Base-by-base conservation (phyloP, 2,329 filamentous ascomycete species). In the Colletotrichum shisoi region DNA sequence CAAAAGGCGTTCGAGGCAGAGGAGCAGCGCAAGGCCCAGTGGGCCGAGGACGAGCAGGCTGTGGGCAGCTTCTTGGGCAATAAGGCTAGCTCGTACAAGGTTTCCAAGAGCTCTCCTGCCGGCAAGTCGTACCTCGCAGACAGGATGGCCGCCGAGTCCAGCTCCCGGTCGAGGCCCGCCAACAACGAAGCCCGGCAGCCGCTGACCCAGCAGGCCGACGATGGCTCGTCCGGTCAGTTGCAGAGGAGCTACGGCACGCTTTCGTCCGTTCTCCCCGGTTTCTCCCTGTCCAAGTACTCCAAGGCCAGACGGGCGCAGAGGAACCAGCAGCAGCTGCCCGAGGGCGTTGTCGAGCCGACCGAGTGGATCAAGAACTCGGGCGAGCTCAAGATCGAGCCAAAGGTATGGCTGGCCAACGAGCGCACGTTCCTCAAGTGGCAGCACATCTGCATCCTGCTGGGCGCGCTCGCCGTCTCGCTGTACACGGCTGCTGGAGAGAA, bases 381-480 rank as follows among this genome's bases (percentile, higher is more conserved):
- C 3, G 91, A 93, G 42, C 86, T 98, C 71, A 91, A 93, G 75
- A 93, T 99, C 64, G 95, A 99, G 81, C 93, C 93, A 69, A 99
- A 99, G 80, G 94, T 99, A 37, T 99, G 95, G 94, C 89, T 99
- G 64, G 95, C 95, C 62, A 99, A 99, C 79, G 94, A 99, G 80
- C 90, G 95, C 69, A 99, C 95, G 0, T 99, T 97, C 76, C 90
- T 99, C 78, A 98, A 97, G 79, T 99, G 95, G 95, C 92, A 98
- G 82, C 94, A 98, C 77, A 93, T 99, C 74, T 90, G 89, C 69
- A 88, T 99, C 56, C 84, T 99, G 15, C 88, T 99, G 27, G 94
- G 93, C 44, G 89, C 90, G 24, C 80, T 99, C 37, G 92, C 92
- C 0, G 82, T 99, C 13, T 92, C 90, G 24, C 81, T 99, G 34